Evolutionary conservation across 805 yeast species (phyloP).

Genomic region (Candida boleticola): DNA sequence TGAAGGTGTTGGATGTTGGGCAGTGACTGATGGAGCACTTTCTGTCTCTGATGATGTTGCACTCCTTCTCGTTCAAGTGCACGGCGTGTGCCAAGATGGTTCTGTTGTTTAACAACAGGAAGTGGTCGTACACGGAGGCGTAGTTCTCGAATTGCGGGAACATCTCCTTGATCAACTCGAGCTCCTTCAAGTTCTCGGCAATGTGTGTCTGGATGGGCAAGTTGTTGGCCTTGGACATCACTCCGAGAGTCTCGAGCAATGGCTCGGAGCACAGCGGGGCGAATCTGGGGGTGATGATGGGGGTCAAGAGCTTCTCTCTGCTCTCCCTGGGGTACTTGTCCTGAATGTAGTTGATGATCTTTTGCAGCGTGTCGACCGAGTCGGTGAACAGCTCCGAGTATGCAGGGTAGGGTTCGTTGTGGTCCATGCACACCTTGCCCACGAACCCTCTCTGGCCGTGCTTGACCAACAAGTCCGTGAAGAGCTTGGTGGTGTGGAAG

Average conservation of each 20-base stretch:
- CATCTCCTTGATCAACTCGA: slow-evolving; percentile 64
- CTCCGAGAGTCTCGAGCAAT: slow-evolving; percentile 62
- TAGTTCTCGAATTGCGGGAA: slow-evolving; percentile 73
- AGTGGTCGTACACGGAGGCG: slow-evolving; percentile 72
- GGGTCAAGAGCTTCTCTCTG: slow-evolving; percentile 43
- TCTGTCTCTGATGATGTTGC: slow-evolving; percentile 49
- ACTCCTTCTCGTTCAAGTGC: slow-evolving; percentile 67
- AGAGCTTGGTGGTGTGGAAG: slow-evolving; percentile 64
- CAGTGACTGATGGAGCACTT: slow-evolving; percentile 85
- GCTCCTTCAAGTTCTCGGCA: slow-evolving; percentile 76
- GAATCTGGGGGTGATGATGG: slow-evolving; percentile 88
- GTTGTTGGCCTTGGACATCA: slow-evolving; percentile 42
- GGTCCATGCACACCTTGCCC: slow-evolving; percentile 94
- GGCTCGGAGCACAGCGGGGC: slow-evolving; percentile 81
- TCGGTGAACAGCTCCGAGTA: slow-evolving; percentile 62
- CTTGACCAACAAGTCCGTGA: slow-evolving; percentile 67
- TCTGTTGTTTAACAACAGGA: slow-evolving; percentile 54
- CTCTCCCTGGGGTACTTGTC: slow-evolving; percentile 52
- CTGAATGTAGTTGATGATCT: slow-evolving; percentile 39
- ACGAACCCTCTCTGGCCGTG: slow-evolving; percentile 85
- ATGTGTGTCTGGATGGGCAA: slow-evolving; percentile 87
- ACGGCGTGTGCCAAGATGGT: slow-evolving; percentile 91
- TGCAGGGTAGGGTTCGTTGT: slow-evolving; percentile 61
- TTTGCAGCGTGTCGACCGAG: slow-evolving; percentile 51
- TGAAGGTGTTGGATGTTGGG: slow-evolving; percentile 85